Evolutionary conservation across 768 basidiomycete species (phyloP).

Genomic region (Russula earlei): DNA sequence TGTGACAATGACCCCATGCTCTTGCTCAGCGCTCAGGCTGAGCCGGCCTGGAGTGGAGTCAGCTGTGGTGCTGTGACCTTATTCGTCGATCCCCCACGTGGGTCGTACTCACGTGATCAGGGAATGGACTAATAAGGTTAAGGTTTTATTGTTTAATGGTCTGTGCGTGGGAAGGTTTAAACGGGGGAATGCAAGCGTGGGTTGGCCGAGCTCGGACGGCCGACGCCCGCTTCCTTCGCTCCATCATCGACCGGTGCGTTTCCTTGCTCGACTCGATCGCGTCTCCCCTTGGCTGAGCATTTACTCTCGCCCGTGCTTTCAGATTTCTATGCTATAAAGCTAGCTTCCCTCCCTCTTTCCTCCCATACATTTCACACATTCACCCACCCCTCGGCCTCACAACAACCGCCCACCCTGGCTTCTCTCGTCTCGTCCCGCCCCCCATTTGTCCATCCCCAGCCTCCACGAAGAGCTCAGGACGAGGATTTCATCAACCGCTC

Average conservation of each 20-base stretch:
- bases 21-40: background rate
- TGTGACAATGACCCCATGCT: background rate
- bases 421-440: slow-evolving; percentile 27
- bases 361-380: background rate
- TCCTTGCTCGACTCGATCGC: slow-evolving; percentile 21
- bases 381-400: slow-evolving; percentile 22
- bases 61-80: too few species aligned
- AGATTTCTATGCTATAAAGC: slow-evolving; percentile 21
- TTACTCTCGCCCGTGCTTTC: slow-evolving; percentile 26
- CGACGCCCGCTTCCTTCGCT: slow-evolving; percentile 23
- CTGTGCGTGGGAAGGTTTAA: slow-evolving; percentile 20
- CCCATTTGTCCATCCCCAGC: slow-evolving; percentile 24
- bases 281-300: slow-evolving; percentile 29
- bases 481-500: slow-evolving; percentile 86
- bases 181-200: slow-evolving; percentile 18
- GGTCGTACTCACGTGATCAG: slow-evolving; percentile 7
- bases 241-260: slow-evolving; percentile 21
- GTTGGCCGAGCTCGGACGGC: slow-evolving; percentile 22
- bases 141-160: slow-evolving; percentile 21
- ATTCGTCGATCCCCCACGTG: background rate
- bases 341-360: background rate
- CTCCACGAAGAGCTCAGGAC: slow-evolving; percentile 32
- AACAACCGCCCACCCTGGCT: slow-evolving; percentile 27
- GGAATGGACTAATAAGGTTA: slow-evolving; percentile 15
- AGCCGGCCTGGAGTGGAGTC: background rate